Evolutionary conservation across 768 basidiomycete genomes (phyloP).

Genomic region (Trametes elegans): DNA sequence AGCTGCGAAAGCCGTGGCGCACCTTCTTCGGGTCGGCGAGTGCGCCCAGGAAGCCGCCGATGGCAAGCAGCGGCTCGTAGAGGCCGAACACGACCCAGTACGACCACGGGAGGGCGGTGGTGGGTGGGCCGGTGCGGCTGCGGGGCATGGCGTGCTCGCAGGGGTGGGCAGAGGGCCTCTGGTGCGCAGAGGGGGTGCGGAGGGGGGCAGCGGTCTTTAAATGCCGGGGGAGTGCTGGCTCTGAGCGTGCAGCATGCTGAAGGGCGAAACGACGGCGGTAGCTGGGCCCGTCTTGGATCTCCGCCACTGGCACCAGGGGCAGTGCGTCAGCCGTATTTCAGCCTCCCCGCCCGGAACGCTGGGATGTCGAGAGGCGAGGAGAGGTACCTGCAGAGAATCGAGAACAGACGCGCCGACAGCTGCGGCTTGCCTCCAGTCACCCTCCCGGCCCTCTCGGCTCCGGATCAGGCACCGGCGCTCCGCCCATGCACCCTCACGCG

Average conservation of each 20-base stretch:
- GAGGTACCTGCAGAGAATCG: no score
- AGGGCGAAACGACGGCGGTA: constrained; percentile 10
- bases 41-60: constrained; percentile 64
- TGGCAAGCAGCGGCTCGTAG: constrained; percentile 70
- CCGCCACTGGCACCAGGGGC: constrained; percentile 3
- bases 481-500: not conserved
- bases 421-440: not conserved
- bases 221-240: not conserved
- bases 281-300: not conserved
- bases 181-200: not conserved
- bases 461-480: constrained; percentile 3
- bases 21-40: constrained; percentile 63
- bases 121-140: constrained; percentile 36
- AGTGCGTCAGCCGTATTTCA: constrained; percentile 10
- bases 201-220: not conserved
- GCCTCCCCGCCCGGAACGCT: not conserved
- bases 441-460: constrained; percentile 2
- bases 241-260: not conserved
- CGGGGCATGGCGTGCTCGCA: constrained; percentile 18
- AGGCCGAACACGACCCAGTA: constrained; percentile 74
- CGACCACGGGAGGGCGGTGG: constrained; percentile 67
- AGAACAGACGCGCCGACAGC: no score
- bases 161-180: not conserved
- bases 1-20: constrained; percentile 13
- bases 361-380: not conserved